Base-by-base conservation (phyloP, 73 alveolate genomes). In the Loxodes magnus region DNA sequence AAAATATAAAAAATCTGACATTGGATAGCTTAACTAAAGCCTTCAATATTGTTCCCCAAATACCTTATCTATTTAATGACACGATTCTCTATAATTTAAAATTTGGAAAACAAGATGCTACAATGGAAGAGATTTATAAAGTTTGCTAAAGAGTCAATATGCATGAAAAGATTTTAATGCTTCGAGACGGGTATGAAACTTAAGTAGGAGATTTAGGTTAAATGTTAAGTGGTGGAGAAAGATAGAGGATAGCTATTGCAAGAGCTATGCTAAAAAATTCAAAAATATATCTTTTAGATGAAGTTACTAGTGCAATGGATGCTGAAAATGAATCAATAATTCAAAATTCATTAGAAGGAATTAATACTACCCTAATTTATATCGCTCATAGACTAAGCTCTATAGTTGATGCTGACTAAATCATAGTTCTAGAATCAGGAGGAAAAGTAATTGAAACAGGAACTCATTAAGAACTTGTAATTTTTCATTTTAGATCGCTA, bases 371-470 rank as follows among this genome's bases (percentile, higher is more conserved):
- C 9, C 88, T 88, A 5, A 69, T 91, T 10, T 79, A 73, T 50
- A 81, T 84, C 61, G 92, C 97, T 1, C 98, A 91, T 64, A 63
- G 98, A 58, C 77, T 91, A 20, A 63, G 82, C 29, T 74, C 93
- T 16, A 84, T 78, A 15, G 72, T 70, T 42, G 60, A 73, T 68
- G 94, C 88, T 1, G 94, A 91, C 54, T 76, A 84, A 36, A 84
- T 91, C 27, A 61, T 76, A 31, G 96, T 84, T 22, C 58, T 91
- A 43, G 81, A 73, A 35, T 33, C 44, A 4, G 90, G 90, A 36
- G 94, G 94, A 26, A 28, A 35, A 24, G 88, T 79, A n/a, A 67
- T 64, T 36, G 96, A 88, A 67, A 61, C 53, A 41, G 98, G 98
- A 9, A 75, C 84, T 31, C 96, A 89, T 72, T 53, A 77, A 33